Evolutionary conservation across 495 filamentous ascomycete species (phyloP).

Genomic region (Lasiosphaeria miniovina): DNA sequence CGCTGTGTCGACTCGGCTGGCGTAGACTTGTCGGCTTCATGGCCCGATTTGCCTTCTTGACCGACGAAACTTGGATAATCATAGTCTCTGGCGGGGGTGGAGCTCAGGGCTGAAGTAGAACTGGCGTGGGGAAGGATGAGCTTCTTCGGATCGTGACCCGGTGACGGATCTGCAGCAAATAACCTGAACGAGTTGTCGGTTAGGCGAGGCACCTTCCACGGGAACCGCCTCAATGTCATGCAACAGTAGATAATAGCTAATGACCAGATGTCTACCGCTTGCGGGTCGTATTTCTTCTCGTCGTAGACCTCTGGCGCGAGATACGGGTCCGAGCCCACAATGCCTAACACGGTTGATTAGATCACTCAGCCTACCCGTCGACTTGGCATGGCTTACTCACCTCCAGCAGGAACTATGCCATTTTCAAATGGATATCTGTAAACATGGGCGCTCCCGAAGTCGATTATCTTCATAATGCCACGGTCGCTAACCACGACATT

Average conservation of each 20-base stretch:
- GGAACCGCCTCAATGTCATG: conserved; percentile 94
- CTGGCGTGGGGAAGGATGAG: conserved; percentile 37
- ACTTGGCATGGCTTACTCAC: conserved; percentile 51
- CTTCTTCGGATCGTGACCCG: conserved; percentile 50
- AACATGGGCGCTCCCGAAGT: conserved; percentile 96
- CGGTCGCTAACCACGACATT: conserved; percentile 96
- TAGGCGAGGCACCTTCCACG: conserved; percentile 92
- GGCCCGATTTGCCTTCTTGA: conserved; percentile 11
- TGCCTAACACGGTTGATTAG: conserved; percentile 53
- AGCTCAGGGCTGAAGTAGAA: conserved; percentile 36
- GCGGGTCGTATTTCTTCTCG: conserved; percentile 89
- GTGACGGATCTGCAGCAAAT: conserved; percentile 73
- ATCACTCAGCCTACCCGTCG: background rate
- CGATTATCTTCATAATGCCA: conserved; percentile 99
- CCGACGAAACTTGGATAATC: conserved; percentile 28
- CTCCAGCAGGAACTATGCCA: conserved; percentile 79
- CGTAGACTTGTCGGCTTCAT: background rate
- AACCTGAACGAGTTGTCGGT: conserved; percentile 93
- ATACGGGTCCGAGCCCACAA: conserved; percentile 97
- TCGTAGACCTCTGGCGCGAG: conserved; percentile 97
- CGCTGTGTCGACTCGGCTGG: conserved; percentile 11
- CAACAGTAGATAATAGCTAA: conserved; percentile 98
- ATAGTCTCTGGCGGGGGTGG: conserved; percentile 36
- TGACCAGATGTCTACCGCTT: conserved; percentile 95
- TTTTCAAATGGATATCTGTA: conserved; percentile 97